Conservation (phyloP, 495 filamentous ascomycete genomes). For the Thozetella sp. region DNA sequence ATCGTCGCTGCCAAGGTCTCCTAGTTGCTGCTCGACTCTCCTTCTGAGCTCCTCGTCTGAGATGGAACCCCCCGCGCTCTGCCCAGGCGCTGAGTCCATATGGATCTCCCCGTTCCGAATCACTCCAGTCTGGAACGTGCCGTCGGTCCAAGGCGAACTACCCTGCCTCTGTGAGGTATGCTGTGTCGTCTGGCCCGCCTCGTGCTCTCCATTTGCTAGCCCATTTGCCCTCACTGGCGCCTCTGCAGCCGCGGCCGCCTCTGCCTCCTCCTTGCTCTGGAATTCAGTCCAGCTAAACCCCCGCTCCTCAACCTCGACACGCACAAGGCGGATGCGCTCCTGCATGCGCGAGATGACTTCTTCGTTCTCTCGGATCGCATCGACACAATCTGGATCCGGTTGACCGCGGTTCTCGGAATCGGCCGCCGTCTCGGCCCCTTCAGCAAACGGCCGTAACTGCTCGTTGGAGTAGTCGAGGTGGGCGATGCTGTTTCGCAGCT, state of each 20-base stretch:
- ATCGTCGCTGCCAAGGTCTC: slow-evolving; percentile 34
- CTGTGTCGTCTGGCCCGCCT: slow-evolving; percentile 12
- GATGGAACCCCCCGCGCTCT: slow-evolving; percentile 29
- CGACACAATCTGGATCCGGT: slow-evolving; percentile 65
- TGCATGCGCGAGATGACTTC: slow-evolving; percentile 73
- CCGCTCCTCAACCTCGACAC: slow-evolving; percentile 72
- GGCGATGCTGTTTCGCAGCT: slow-evolving; percentile 79
- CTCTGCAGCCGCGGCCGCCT: slow-evolving; percentile 14
- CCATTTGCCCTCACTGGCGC: slow-evolving; percentile 21
- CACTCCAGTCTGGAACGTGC: slow-evolving; percentile 55
- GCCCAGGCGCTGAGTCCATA: slow-evolving; percentile 28
- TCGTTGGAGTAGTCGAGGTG: slow-evolving; percentile 81
- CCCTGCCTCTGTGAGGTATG: slow-evolving; percentile 9
- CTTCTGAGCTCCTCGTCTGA: slow-evolving; percentile 48
- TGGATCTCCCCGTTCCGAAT: slow-evolving; percentile 36
- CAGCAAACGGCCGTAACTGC: slow-evolving; percentile 66
- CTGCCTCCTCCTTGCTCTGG: slow-evolving; percentile 35
- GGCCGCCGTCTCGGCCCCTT: slow-evolving; percentile 24
- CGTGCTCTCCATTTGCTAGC: slow-evolving; percentile 13
- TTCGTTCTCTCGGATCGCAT: slow-evolving; percentile 77
- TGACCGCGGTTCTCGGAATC: slow-evolving; percentile 21
- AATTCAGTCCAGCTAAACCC: slow-evolving; percentile 72
- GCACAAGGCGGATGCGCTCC: slow-evolving; percentile 68
- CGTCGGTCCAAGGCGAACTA: slow-evolving; percentile 51
- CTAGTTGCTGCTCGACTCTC: slow-evolving; percentile 44